Conservation (phyloP, 306 rosid genomes). For the Vigna reflexopilosa region DNA sequence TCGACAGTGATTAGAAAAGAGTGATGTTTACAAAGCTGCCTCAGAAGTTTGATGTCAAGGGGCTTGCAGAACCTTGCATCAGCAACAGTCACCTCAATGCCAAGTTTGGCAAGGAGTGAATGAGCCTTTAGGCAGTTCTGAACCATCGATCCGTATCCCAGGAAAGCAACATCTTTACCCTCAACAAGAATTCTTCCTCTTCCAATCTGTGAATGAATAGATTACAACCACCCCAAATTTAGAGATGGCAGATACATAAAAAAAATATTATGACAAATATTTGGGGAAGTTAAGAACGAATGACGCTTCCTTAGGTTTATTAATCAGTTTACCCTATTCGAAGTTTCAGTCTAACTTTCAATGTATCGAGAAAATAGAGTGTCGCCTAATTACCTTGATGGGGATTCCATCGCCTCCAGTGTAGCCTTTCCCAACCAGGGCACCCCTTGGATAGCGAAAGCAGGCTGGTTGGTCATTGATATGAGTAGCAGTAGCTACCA, state of each 20-base stretch:
- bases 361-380: constrained; percentile 34
- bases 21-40: constrained; percentile 82
- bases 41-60: constrained; percentile 80
- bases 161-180: constrained; percentile 87
- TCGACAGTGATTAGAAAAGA: constrained; percentile 85
- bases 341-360: constrained; percentile 27
- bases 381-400: constrained; percentile 65
- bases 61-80: constrained; percentile 99
- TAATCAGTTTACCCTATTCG: constrained; percentile 33
- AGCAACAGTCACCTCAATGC: constrained; percentile 88
- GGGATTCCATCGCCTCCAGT: constrained; percentile 59
- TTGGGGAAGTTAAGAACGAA: constrained; percentile 18
- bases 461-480: constrained; percentile 80
- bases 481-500: constrained; percentile 85
- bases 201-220: constrained; percentile 67
- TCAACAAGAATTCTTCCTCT: constrained; percentile 79
- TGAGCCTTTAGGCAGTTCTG: constrained; percentile 88
- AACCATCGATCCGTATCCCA: constrained; percentile 97
- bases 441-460: constrained; percentile 92
- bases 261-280: constrained; percentile 7
- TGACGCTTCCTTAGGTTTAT: constrained; percentile 28
- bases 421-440: constrained; percentile 56
- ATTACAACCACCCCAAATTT: constrained; percentile 30
- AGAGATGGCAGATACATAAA: constrained; percentile 20
- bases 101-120: constrained; percentile 81